Evolutionary conservation across 148 eudicot species (phyloP), one percentile per base, ranked within the genome.

Genomic region (Camellia japonica): DNA sequence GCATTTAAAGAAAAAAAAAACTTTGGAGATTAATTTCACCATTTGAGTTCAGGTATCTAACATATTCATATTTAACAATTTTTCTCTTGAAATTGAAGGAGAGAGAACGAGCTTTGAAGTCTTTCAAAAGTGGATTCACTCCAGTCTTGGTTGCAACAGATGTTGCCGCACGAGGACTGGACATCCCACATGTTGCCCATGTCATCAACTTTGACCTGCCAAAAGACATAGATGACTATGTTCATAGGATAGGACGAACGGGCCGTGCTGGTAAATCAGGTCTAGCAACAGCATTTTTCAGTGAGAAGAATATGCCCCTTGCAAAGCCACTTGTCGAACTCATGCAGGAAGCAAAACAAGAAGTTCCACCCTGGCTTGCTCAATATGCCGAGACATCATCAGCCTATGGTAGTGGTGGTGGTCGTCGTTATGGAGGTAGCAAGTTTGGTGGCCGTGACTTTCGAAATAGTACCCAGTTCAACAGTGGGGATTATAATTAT

Each of bases 261-360:
- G 96, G 96, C 56, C 88, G 93, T 9, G 96, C 96, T 77, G 96
- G 96, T 12, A 92, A 92, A 60, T 83, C 93, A 0, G 96, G 96
- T 18, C 82, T 86, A 59, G 96, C 96, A 74, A 92, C 96, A 43
- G 96, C 96, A 14, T 89, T 92, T 79, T 92, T 90, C 86, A 86
- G 85, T 63, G 87, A 89, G 73, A 92, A 88, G 83, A 90, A 90
- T 83, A 38, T 62, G 55, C 78, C 87, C 38, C 76, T 92, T 41
- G 89, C 97, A 41, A 90, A 88, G 79, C 83, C 92, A 0, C 90
- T 92, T 13, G 85, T 51, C 46, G 93, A 90, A 65, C 80, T 92
- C 18, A 90, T 92, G 93, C 80, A 76, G 77, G 92, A 92, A 80
- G 85, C 90, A 5, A 85, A 90, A 9, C 97, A 92, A 78, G 87